Base-by-base conservation (phyloP, 2,329 filamentous ascomycete genomes). In the Stachybotrys echinatus region DNA sequence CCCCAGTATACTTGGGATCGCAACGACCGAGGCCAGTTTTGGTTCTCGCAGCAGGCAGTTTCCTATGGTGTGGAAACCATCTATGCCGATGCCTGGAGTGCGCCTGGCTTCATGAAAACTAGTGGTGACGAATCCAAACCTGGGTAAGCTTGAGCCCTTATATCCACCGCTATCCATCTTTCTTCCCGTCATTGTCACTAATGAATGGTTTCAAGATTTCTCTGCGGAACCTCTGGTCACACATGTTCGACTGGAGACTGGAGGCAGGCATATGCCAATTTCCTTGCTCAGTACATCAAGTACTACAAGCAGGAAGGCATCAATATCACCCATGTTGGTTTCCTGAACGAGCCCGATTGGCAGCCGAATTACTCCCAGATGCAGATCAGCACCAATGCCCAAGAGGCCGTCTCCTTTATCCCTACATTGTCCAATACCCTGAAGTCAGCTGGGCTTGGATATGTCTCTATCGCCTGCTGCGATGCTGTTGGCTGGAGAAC, bases 1-100 rank as follows among this genome's bases (percentile, higher is more conserved):
- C 73, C 74, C 1, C 58, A 65, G 12, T 79, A 78, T 49, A 58
- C 62, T 12, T 77, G 73, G 67, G 72, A 77, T 52, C 63, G 63
- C 8, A 70, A 75, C 47, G 73, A 79, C 49, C 61, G 64, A 12
- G 74, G 74, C 6, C 79, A 81, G 63, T 61, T 82, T 14, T 80
- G 69, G 62, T 65, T 82, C 38, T 71, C 72, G 7, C 68, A 80
- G 60, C 66, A 77, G 58, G 77, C 77, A 2, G 58, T 66, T 37
- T 57, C 58, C 20, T 70, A 71, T 40, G 68, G 68, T 1, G 65
- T 72, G 18, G 61, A 61, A 49, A 63, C 60, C 1, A 65, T 74
- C 18, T 72, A 73, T 31, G 69, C 67, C 3, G 68, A 76, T 55
- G 73, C 74, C 1, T 76, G 73, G 74, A 70, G 65, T 49, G 72